phyloP scores from a whole-genome alignment of 1,284 basidiomycete species.

The Microbotryomycetes sp. region DNA sequence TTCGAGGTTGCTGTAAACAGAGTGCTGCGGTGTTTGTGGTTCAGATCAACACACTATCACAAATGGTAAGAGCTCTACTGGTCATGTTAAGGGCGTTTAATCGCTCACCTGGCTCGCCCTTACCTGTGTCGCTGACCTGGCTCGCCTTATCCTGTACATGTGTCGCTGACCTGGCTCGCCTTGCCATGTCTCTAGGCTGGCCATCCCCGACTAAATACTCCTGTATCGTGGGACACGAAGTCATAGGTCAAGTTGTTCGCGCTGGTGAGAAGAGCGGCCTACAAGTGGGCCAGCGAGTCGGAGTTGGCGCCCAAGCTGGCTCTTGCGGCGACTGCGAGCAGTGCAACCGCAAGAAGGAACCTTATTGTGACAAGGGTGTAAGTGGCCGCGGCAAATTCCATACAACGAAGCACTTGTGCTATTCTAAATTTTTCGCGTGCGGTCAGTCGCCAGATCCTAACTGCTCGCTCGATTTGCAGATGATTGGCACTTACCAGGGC shows the following conservation, averaged over 20 bases:
- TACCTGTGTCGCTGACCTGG: background rate
- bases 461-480: background rate
- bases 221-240: constrained; percentile 43
- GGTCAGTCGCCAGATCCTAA: background rate
- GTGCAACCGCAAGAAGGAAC: background rate
- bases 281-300: background rate
- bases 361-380: background rate
- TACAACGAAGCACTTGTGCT: constrained; percentile 9
- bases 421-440: background rate
- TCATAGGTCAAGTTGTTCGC: constrained; percentile 47
- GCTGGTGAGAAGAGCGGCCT: constrained; percentile 41
- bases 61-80: background rate
- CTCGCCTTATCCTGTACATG: background rate
- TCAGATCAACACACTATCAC: background rate
- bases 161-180: constrained; percentile 1
- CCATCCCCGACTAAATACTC: background rate
- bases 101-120: too few species aligned
- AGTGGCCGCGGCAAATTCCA: constrained; percentile 39
- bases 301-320: constrained; percentile 28
- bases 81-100: too few species aligned
- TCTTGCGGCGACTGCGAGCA: background rate
- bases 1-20: background rate
- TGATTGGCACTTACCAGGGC: constrained; percentile 44
- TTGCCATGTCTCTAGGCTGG: background rate
- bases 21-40: background rate